Evolutionary conservation across 2,329 filamentous ascomycete species (phyloP).

Genomic region (Ascochyta pisi): DNA sequence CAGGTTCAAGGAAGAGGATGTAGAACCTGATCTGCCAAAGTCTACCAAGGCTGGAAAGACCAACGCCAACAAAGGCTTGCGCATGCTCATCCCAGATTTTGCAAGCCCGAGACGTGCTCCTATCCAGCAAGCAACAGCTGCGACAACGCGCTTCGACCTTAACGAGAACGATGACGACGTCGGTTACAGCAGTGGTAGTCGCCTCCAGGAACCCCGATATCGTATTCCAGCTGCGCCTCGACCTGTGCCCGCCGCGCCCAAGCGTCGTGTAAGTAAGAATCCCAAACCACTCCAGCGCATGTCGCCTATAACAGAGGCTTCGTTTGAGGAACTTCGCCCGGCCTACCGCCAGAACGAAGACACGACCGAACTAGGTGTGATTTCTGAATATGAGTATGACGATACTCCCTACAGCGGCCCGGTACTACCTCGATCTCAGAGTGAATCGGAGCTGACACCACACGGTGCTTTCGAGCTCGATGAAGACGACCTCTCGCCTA

Average conservation of each 20-base stretch:
- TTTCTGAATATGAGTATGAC: constrained; percentile 25
- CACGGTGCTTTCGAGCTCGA: constrained; percentile 16
- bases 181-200: constrained; percentile 19
- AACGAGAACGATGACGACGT: constrained; percentile 7
- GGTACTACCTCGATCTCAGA: constrained; percentile 3
- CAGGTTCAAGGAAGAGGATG: constrained; percentile 21
- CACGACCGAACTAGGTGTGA: constrained; percentile 23
- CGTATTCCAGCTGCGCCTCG: constrained; percentile 5
- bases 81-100: constrained; percentile 21
- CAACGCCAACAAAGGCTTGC: constrained; percentile 21
- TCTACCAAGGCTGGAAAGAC: constrained; percentile 1
- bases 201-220: constrained; percentile 1
- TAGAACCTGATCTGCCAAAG: constrained; percentile 14
- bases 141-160: background rate
- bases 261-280: constrained; percentile 19
- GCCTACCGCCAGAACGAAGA: constrained; percentile 20
- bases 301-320: constrained; percentile 36
- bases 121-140: background rate
- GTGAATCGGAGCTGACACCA: background rate
- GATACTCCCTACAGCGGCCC: background rate
- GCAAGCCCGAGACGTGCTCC: constrained; percentile 11
- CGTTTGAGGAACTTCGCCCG: constrained; percentile 23
- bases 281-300: constrained; percentile 29
- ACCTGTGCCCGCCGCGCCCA: constrained; percentile 2
- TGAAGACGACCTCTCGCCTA: constrained; percentile 22